Evolutionary conservation across 2,329 filamentous ascomycete genomes (phyloP).

Genomic region (Waltergamsia citrina): DNA sequence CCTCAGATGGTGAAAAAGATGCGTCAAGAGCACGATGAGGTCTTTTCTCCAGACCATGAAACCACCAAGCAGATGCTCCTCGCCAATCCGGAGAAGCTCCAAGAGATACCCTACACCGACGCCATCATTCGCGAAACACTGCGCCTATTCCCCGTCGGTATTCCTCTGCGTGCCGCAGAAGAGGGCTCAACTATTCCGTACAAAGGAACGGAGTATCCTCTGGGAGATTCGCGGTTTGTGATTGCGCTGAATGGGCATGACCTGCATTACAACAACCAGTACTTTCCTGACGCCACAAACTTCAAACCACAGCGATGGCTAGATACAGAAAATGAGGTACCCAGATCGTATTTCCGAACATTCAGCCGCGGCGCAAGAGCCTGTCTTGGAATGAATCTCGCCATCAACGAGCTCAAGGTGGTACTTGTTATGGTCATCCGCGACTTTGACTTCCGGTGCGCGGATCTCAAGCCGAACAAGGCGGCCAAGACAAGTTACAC

Average conservation of each 20-base stretch:
- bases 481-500: conserved; percentile 11
- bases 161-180: conserved; percentile 24
- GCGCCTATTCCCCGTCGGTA: conserved; percentile 32
- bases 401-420: conserved; percentile 21
- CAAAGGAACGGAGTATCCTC: conserved; percentile 24
- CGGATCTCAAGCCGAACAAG: conserved; percentile 8
- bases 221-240: conserved; percentile 18
- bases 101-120: conserved; percentile 39
- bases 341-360: conserved; percentile 11
- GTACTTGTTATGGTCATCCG: conserved; percentile 11
- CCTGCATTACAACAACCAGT: conserved; percentile 24
- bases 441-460: conserved; percentile 15
- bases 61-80: conserved; percentile 22
- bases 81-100: conserved; percentile 32
- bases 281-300: conserved; percentile 28
- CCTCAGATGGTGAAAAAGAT: conserved; percentile 13
- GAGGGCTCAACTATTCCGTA: conserved; percentile 23
- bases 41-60: conserved; percentile 16
- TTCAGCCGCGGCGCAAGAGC: conserved; percentile 26
- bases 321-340: conserved; percentile 1
- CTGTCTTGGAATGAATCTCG: conserved; percentile 26
- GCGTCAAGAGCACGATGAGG: conserved; percentile 16
- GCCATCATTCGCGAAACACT: conserved; percentile 47
- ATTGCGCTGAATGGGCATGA: conserved; percentile 17
- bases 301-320: conserved; percentile 35